These are phyloP conservation scores for Detonula confervacea DNA, from an alignment of 352 stramenopile genomes.

Conservation along the genomic window DNA sequence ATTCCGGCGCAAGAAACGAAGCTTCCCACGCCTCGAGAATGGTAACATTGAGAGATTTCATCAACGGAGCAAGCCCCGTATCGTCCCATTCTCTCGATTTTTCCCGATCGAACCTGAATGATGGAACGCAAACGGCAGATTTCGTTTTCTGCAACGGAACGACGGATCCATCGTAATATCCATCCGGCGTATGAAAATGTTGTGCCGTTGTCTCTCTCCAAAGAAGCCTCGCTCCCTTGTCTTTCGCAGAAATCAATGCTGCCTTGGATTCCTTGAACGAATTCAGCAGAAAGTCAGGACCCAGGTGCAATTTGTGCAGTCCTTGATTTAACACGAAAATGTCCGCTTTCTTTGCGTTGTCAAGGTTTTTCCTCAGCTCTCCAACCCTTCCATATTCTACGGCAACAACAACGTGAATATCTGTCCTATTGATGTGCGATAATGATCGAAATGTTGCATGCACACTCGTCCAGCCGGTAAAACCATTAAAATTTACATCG, in stretches of 20 bases:
- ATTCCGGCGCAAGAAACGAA: not conserved
- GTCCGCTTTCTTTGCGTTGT: not conserved
- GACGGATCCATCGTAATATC: not conserved
- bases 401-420: not conserved
- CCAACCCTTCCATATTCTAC: not conserved
- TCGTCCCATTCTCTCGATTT: not conserved
- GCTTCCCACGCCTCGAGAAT: not conserved
- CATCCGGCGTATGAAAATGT: not conserved
- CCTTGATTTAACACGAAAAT: not conserved
- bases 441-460: not conserved
- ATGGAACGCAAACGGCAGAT: not conserved
- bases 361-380: too few relatives aligned
- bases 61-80: not conserved
- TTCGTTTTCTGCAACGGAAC: not conserved
- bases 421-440: not conserved
- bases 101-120: not conserved
- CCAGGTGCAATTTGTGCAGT: not conserved
- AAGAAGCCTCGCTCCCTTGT: not conserved
- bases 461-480: not conserved
- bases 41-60: not conserved
- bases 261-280: not conserved
- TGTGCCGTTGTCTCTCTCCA: not conserved
- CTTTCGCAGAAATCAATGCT: not conserved
- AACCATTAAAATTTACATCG: not conserved
- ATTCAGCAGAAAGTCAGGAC: not conserved